Conservation (phyloP, 202 grass and related monocot species). For the Digitaria exilis region DNA sequence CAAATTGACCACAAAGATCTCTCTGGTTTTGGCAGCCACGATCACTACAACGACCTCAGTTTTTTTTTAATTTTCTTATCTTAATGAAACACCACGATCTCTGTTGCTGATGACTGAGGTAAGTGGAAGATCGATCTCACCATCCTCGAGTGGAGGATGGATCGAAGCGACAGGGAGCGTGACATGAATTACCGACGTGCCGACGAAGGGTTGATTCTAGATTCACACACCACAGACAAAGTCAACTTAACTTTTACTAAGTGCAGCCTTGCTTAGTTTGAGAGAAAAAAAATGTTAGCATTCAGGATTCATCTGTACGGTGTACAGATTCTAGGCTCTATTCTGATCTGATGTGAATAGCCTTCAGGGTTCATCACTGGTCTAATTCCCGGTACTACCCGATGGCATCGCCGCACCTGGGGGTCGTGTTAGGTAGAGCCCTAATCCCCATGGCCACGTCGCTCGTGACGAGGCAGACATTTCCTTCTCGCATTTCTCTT, state of each 20-base stretch:
- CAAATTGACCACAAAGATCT: background rate
- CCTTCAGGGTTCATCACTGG: background rate
- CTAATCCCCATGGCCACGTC: background rate
- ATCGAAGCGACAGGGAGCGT: conserved; percentile 12
- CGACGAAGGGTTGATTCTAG: background rate
- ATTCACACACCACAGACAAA: background rate
- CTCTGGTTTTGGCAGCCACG: conserved; percentile 22
- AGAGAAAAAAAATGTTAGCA: no score
- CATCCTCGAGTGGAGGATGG: conserved; percentile 24
- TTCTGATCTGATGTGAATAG: no score
- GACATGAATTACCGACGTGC: conserved; percentile 30
- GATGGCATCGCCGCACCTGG: conserved; percentile 1
- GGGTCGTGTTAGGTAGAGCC: conserved; percentile 23
- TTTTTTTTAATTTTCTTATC: background rate
- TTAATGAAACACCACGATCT: no score
- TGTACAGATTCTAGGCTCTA: background rate
- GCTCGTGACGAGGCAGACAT: background rate
- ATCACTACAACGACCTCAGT: background rate
- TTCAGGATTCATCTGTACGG: no score
- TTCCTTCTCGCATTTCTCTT: background rate
- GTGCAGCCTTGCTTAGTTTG: no score
- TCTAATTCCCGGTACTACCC: background rate
- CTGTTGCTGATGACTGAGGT: background rate
- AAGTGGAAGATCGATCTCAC: conserved; percentile 17
- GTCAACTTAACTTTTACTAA: background rate